Percentiles rank a stretch among this genome's conserved stretches.
phyloP scores from a whole-genome alignment of 257 asterid species.

The Gynochthodes officinalis region DNA sequence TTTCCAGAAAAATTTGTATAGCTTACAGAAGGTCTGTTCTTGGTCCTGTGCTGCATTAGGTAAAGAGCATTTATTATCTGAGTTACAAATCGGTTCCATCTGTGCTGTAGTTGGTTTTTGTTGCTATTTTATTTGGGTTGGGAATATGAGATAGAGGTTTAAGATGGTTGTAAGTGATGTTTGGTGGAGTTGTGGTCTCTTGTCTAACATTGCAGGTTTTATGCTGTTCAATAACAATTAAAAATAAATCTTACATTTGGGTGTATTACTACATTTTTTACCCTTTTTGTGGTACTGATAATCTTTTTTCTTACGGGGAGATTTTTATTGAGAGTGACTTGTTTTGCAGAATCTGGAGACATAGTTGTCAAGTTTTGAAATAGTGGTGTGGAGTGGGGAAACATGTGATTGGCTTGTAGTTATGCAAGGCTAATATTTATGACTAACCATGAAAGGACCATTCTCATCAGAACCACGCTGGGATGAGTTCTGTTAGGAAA shows the following conservation, averaged over 20 bases:
- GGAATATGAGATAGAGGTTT: neutral
- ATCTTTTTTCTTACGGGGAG: neutral
- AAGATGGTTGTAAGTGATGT: neutral
- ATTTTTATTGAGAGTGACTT: neutral
- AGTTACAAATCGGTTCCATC: neutral
- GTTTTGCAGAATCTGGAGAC: conserved; percentile 16
- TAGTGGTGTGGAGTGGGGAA: neutral
- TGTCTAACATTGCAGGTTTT: neutral
- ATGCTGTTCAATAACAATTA: too few relatives aligned
- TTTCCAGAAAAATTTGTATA: neutral
- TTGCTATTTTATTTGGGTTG: neutral
- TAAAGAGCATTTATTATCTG: neutral
- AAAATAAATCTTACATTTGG: too few relatives aligned
- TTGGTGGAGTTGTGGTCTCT: neutral
- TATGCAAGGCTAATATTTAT: neutral
- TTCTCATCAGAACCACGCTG: neutral
- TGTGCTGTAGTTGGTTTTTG: neutral
- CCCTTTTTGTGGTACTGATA: neutral
- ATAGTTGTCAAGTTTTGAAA: neutral
- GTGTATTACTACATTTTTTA: neutral
- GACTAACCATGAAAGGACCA: neutral
- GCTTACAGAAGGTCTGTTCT: neutral
- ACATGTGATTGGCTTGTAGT: neutral
- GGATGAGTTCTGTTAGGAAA: neutral
- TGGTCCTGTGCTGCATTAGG: conserved; percentile 6